Base-by-base conservation (phyloP, 2,329 filamentous ascomycete genomes). In the Cercospora zeina region DNA sequence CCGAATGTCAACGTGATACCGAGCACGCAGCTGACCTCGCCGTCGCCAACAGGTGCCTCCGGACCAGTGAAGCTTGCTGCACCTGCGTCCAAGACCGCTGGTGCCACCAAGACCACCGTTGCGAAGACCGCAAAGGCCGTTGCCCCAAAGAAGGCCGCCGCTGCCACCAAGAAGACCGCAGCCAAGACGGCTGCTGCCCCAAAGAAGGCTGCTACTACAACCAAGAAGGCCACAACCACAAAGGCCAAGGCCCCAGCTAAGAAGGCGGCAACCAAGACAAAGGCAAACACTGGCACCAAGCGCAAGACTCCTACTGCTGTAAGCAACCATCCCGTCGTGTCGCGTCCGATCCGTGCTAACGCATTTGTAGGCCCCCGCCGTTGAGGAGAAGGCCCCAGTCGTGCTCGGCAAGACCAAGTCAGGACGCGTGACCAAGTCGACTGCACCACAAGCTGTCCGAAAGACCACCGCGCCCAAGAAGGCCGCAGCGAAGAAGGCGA, bases 371-470 rank as follows among this genome's bases (percentile, higher is more conserved):
- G 86, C 85, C 14, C 85, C 87, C 62, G 87, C 87, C 67, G 81
- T 89, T 47, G 83, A 87, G 61, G 87, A 91, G 69, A 87, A 89
- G 78, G 82, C 86, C 66, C 73, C 79, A 21, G 86, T 87, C 72
- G 82, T 88, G 54, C 79, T 92, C 57, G 85, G 84, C 76, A 93
- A 90, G 85, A 93, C 91, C 77, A 95, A 95, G 85, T 88, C 90
- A 58, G 91, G 91, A 54, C 89, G 91, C 69, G 89, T 96, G 71
- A 86, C 88, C 71, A 96, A 95, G 86, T 81, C 83, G 24, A 79
- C 82, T 37, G 78, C 81, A 61, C 81, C 81, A 54, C 76, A 79
- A 34, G 73, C 76, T 11, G 37, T 71, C 71, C 39, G 39, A 45
- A 84, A 83, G 76, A 78, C 77, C 69, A 73, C 65, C 31, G 60